Percentiles rank a stretch among this genome's conserved stretches.
phyloP scores from a whole-genome alignment of 768 basidiomycete species.

The Auriscalpium vulgare region DNA sequence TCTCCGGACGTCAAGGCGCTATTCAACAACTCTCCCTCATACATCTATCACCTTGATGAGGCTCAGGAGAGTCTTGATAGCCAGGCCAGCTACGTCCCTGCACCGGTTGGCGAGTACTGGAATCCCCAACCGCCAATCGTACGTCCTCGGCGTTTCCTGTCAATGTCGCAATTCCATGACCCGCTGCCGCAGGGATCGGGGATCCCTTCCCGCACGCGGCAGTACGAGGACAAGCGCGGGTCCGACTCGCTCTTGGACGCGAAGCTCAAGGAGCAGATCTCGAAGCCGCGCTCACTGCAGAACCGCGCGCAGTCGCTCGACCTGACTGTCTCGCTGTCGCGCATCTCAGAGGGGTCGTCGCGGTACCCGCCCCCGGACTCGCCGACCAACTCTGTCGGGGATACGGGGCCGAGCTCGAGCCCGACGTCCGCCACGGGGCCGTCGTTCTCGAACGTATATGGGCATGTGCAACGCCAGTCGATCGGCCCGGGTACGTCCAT shows the following conservation, averaged over 20 bases:
- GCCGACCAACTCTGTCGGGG: conserved; percentile 69
- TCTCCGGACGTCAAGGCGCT: conserved; percentile 94
- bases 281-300: conserved; percentile 73
- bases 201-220: conserved; percentile 57
- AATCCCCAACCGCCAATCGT: conserved; percentile 71
- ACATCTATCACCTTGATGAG: conserved; percentile 74
- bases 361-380: conserved; percentile 67
- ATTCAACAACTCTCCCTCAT: conserved; percentile 77
- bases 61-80: conserved; percentile 46
- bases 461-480: conserved; percentile 41
- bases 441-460: conserved; percentile 81
- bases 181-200: conserved; percentile 43
- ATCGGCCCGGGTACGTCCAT: conserved; percentile 21
- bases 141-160: conserved; percentile 24
- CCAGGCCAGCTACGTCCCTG: conserved; percentile 50
- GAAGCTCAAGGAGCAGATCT: conserved; percentile 69
- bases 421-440: conserved; percentile 74
- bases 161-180: conserved; percentile 15
- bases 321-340: conserved; percentile 75
- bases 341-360: conserved; percentile 62
- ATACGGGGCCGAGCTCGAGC: conserved; percentile 69
- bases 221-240: conserved; percentile 71
- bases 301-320: conserved; percentile 89
- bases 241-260: conserved; percentile 80
- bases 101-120: conserved; percentile 62